Percentiles rank a stretch among this genome's conserved stretches.
Conservation (phyloP, 306 rosid species). For the Carpinus viminea region DNA sequence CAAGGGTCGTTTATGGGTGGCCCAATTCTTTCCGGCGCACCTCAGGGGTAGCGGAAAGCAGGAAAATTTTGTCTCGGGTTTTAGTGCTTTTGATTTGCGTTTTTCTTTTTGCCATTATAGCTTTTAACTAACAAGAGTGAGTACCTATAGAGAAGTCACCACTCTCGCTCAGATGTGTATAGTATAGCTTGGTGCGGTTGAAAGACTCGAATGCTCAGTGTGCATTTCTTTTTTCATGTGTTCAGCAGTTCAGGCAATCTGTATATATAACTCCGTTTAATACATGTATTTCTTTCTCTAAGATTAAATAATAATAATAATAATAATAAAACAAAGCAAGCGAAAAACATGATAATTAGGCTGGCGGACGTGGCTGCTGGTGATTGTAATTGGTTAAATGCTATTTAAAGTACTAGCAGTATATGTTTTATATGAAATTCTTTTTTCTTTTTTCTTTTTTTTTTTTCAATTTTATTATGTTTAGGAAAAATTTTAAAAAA, state of each 20-base stretch:
- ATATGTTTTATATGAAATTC: too few species aligned
- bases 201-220: background rate
- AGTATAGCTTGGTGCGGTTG: slow-evolving; percentile 3
- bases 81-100: background rate
- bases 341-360: background rate
- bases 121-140: background rate
- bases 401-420: too few species aligned
- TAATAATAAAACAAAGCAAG: too few species aligned
- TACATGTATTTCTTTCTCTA: background rate
- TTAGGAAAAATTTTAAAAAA: too few species aligned
- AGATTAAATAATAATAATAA: background rate
- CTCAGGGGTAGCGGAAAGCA: slow-evolving; percentile 45
- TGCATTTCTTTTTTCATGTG: background rate
- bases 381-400: too few species aligned
- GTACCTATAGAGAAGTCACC: background rate
- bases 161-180: background rate
- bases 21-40: slow-evolving; percentile 70
- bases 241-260: background rate
- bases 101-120: background rate
- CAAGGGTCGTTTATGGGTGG: slow-evolving; percentile 49
- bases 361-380: background rate
- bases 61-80: slow-evolving; percentile 4
- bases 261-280: background rate
- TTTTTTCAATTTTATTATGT: too few species aligned
- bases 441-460: too few species aligned